These are phyloP conservation scores for Tetraselmis chui DNA, from an alignment of 139 green algal genomes.

Conservation along the genomic window DNA sequence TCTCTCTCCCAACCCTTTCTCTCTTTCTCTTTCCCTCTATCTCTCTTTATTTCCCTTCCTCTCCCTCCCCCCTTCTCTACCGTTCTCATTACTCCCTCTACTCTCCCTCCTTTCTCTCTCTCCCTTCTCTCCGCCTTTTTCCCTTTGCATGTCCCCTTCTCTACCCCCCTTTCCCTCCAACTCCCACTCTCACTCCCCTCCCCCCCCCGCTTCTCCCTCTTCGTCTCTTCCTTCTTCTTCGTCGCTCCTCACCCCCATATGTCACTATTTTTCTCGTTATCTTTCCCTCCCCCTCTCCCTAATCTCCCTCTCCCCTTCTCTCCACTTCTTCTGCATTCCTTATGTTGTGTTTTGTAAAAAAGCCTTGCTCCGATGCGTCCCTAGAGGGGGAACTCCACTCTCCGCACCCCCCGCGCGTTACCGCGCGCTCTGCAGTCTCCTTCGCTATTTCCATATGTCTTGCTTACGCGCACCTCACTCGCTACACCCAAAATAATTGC, in stretches of 20 bases:
- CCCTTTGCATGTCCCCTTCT: conserved; percentile 93
- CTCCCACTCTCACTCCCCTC: conserved; percentile 97
- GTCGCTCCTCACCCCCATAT: conserved; percentile 78
- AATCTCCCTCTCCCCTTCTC: too few species aligned
- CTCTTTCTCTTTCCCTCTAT: too few species aligned
- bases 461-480: too few species aligned
- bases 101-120: conserved; percentile 69
- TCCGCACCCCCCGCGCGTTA: too few species aligned
- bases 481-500: too few species aligned
- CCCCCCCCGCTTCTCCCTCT: conserved; percentile 95
- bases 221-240: conserved; percentile 82
- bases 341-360: too few species aligned
- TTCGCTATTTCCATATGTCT: neutral
- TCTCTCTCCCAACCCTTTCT: conserved; percentile 55
- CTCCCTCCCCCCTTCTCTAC: neutral
- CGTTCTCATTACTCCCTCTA: conserved; percentile 50
- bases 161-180: conserved; percentile 96
- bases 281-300: conserved; percentile 91
- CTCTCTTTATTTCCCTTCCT: too few species aligned
- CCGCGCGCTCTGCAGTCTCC: neutral
- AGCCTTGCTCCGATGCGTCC: too few species aligned
- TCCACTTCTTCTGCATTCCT: too few species aligned
- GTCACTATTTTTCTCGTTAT: conserved; percentile 73
- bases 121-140: conserved; percentile 84
- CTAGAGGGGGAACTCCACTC: too few species aligned